Percentiles rank a stretch among this genome's conserved stretches.
Conservation (phyloP, 2,329 filamentous ascomycete genomes). For the Aspergillus puulaauensis region DNA sequence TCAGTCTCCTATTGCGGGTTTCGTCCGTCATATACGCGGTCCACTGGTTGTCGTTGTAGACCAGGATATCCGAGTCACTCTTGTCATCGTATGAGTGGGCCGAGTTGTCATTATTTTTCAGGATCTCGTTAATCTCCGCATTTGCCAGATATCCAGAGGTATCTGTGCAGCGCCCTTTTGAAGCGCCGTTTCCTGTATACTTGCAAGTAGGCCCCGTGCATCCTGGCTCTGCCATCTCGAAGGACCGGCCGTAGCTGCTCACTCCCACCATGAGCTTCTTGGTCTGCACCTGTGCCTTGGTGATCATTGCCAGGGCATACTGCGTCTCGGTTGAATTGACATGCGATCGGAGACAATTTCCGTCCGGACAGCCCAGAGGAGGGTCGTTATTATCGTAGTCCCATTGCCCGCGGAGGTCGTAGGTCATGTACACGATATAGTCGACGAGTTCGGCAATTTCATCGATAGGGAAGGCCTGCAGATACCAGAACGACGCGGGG, state of each 20-base stretch:
- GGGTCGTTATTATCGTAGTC: neutral
- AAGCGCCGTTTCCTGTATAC: neutral
- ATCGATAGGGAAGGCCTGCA: conserved; percentile 29
- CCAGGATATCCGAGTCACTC: neutral
- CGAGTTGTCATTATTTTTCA: neutral
- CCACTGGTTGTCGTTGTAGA: neutral
- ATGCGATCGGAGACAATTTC: neutral
- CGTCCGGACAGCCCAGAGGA: neutral
- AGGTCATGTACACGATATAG: conserved; percentile 37
- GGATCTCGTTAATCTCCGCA: neutral
- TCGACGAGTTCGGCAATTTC: conserved; percentile 28
- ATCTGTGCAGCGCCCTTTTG: neutral
- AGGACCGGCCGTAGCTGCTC: neutral
- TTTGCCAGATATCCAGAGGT: neutral
- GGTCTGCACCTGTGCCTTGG: neutral
- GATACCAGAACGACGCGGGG: conserved; percentile 34
- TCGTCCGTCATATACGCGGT: neutral
- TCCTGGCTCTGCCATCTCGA: neutral
- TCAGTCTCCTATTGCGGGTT: neutral
- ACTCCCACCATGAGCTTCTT: neutral
- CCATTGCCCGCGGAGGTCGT: conserved; percentile 6
- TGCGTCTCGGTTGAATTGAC: conserved; percentile 41
- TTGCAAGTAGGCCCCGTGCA: neutral
- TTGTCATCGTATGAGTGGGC: neutral
- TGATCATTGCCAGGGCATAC: conserved; percentile 30